Base-by-base conservation (phyloP, 139 green algal genomes). In the Mychonastes homosphaera region DNA sequence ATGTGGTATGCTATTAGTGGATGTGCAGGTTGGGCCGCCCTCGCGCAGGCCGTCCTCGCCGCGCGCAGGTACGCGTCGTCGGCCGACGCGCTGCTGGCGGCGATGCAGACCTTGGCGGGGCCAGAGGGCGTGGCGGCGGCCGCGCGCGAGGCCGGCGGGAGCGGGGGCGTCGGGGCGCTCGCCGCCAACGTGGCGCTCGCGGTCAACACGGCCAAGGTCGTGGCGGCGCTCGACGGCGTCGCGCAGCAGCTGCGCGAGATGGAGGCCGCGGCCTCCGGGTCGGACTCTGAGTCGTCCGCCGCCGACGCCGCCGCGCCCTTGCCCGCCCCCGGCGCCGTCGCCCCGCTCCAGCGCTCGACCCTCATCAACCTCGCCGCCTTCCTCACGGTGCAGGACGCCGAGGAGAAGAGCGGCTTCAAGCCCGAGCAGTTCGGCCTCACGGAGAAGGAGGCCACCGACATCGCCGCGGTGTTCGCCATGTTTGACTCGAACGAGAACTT, bases 401-500 rank as follows among this genome's bases (percentile, higher is more conserved):
- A 82, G 61, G 69, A 85, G 19, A 15, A 69, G 13, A 79, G 77
- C 39, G 80, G 76, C 44, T 93, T 90, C 40, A 48, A 83, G 3
- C 66, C 77, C 0, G 59, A 62, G 13, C 52, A 65, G 34, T 84
- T 77, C 33, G 73, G 73, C 12, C 65, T 93, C 10, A 81, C 35
- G 21, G 72, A 81, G 18, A 48, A 58, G 6, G 65, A 91, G 59
- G 85, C 85, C 1, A 72, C 53, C 1, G 55, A 82, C 34, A 86
- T 90, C 40, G 84, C 85, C 3, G 64, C 66, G 19, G 60, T 82
- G 10, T 94, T 94, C 79, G 83, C 59, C 34, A n/a, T n/a, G n/a
- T n/a, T n/a, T n/a, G n/a, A n/a, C n/a, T n/a, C n/a, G n/a, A n/a
- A n/a, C n/a, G n/a, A n/a, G n/a, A n/a, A n/a, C n/a, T n/a, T n/a